Percentiles rank a stretch among this genome's conserved stretches.
phyloP scores from a whole-genome alignment of 108 stramenopile genomes.

The Pelagomonas calceolata region DNA sequence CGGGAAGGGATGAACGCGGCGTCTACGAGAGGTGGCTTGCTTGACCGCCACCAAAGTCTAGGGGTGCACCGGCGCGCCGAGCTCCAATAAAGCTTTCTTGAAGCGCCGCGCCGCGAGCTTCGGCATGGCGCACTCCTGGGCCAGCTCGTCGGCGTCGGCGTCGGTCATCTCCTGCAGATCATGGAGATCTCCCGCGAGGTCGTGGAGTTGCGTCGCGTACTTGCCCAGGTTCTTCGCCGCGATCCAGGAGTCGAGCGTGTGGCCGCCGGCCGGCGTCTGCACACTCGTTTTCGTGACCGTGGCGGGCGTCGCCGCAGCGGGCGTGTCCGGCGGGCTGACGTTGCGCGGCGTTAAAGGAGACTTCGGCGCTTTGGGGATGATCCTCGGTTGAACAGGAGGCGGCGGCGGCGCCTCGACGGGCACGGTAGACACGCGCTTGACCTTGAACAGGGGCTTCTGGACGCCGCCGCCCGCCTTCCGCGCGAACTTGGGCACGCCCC shows the following conservation, averaged over 20 bases:
- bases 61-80: neutral
- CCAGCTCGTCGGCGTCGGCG: neutral
- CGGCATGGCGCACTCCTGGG: neutral
- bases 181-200: neutral
- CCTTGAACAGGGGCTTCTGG: neutral
- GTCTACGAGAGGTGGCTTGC: no score
- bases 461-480: neutral
- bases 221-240: neutral
- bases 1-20: no score
- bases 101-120: neutral
- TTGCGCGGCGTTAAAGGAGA: neutral
- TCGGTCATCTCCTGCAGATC: neutral
- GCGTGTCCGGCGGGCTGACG: neutral
- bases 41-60: neutral
- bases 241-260: neutral
- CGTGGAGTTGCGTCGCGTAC: neutral
- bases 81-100: neutral
- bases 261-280: neutral
- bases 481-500: neutral
- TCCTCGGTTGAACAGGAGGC: neutral
- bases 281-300: neutral
- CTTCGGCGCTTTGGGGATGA: neutral
- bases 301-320: neutral
- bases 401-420: neutral
- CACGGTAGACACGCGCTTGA: neutral